phyloP scores from a whole-genome alignment of 2,329 filamentous ascomycete genomes.

The Orbilia javanica region DNA sequence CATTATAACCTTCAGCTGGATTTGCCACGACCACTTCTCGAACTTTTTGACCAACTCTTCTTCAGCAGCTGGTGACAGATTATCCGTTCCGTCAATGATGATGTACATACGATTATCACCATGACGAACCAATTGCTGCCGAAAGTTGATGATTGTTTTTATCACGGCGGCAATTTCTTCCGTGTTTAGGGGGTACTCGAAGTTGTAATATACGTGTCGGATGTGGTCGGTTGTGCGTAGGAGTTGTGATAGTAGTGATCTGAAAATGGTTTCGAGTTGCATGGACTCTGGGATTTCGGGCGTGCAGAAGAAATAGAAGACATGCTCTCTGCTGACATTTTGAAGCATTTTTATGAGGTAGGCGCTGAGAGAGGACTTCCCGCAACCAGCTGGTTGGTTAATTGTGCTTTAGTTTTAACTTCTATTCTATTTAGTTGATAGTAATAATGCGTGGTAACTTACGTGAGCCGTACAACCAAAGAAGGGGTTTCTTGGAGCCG shows the following conservation, averaged over 20 bases:
- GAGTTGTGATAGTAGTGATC: slow-evolving; percentile 11
- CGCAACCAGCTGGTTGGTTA: background rate
- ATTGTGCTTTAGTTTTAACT: background rate
- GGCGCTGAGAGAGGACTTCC: slow-evolving; percentile 8
- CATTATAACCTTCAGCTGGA: slow-evolving; percentile 12
- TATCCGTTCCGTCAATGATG: slow-evolving; percentile 9
- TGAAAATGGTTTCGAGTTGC: slow-evolving; percentile 12
- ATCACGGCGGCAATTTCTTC: slow-evolving; percentile 1
- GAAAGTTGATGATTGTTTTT: slow-evolving; percentile 6
- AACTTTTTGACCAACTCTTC: background rate
- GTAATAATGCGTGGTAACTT: background rate
- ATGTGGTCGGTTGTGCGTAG: slow-evolving; percentile 3
- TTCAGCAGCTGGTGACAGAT: background rate
- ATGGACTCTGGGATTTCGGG: slow-evolving; percentile 25
- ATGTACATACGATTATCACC: slow-evolving; percentile 1
- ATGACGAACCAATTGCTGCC: background rate
- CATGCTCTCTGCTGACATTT: background rate
- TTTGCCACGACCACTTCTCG: slow-evolving; percentile 8
- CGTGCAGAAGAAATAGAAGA: slow-evolving; percentile 23
- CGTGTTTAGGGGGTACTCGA: slow-evolving; percentile 5
- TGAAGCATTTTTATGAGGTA: slow-evolving; percentile 15
- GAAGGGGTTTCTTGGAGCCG: background rate
- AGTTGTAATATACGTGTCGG: background rate
- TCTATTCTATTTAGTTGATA: background rate
- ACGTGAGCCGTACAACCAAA: slow-evolving; percentile 21